phyloP scores from a whole-genome alignment of 805 yeast species.

The Barnettozyma salicaria region DNA sequence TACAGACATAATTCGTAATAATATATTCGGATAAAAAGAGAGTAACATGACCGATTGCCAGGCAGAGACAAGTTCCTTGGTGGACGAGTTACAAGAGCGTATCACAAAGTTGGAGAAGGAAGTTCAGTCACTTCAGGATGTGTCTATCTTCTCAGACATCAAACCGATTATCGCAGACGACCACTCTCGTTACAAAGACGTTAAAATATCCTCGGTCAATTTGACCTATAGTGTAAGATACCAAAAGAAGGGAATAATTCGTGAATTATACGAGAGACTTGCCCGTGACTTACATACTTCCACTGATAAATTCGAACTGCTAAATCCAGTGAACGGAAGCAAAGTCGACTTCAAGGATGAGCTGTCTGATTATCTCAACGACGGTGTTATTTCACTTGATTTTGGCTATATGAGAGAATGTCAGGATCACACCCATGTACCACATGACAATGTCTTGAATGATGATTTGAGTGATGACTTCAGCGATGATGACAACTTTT shows the following conservation, averaged over 20 bases:
- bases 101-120: conserved; percentile 20
- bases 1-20: too few species aligned
- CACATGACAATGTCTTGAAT: conserved; percentile 10
- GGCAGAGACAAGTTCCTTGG: conserved; percentile 1
- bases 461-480: conserved; percentile 17
- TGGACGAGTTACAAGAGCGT: conserved; percentile 9
- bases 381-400: conserved; percentile 15
- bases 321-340: conserved; percentile 18
- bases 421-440: too few species aligned
- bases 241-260: conserved; percentile 15
- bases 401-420: conserved; percentile 15
- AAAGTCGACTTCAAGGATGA: conserved; percentile 16
- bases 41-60: background rate
- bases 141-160: conserved; percentile 23
- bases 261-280: conserved; percentile 17
- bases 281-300: conserved; percentile 19
- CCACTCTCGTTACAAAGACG: conserved; percentile 12
- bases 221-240: conserved; percentile 16
- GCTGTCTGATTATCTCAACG: conserved; percentile 10
- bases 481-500: conserved; percentile 24
- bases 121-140: conserved; percentile 18
- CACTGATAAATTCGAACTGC: conserved; percentile 15
- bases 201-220: conserved; percentile 18
- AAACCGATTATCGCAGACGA: conserved; percentile 22
- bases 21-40: background rate